Base-by-base conservation (phyloP, 768 basidiomycete genomes). In the Hypholoma sublateritium region DNA sequence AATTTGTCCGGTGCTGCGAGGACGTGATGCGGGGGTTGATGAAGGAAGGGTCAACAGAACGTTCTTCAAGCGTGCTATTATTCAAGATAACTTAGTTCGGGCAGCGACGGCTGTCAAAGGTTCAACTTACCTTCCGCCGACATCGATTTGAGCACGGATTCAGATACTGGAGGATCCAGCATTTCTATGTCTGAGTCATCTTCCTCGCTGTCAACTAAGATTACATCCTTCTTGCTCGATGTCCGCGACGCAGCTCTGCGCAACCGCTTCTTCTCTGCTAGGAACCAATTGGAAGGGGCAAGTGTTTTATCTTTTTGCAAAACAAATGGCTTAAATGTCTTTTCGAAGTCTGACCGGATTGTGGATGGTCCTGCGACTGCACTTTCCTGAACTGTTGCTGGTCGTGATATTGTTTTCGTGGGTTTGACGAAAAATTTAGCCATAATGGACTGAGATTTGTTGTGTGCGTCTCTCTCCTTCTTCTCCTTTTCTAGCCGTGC, bases 381-480 rank as follows among this genome's bases (percentile, higher is more conserved):
- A 35, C 65, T 63, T 1, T 67, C 63, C 13, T 65, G 63, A 44
- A 70, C 69, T 19, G 60, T 59, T 39, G 59, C 64, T 41, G 64
- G 64, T 45, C 56, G 58, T 47, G 68, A 66, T 14, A 70, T 58
- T 34, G 71, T 59, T 17, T 64, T 59, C 62, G 82, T 84, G 8
- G 82, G 69, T 66, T 90, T 91, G 28, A 80, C 77, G 69, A 95
- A 92, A 75, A 93, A 95, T 66, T 73, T 88, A 0, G 83, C 80
- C 85, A 96, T 85, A 12, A 91, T 71, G 7, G 85, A 86, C 28
- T 85, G 82, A 4, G 91, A 90, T 70, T 84, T 92, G 53, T 83
- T 80, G 50, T 87, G 83, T 2, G 83, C 82, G 61, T 89, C 86
- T 56, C 84, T 83, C 59, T 82, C 82, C 68, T 84, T 90, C 74